Evolutionary conservation across 2,329 filamentous ascomycete species (phyloP).

Genomic region (Allantophomopsis lycopodina): DNA sequence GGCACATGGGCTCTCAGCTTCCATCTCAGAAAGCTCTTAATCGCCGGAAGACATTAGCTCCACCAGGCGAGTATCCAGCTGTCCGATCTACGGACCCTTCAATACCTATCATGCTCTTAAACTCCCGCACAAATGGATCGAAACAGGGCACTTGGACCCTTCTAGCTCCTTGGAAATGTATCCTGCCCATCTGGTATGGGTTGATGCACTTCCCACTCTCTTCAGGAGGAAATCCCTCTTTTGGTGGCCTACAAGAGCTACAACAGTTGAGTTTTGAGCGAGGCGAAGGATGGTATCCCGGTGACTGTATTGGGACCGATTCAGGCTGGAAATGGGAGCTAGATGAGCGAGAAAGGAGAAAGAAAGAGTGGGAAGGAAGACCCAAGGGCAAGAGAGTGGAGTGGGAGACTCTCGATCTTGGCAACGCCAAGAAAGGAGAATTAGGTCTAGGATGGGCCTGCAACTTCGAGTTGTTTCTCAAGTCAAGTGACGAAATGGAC

Average conservation of each 20-base stretch:
- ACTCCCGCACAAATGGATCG: constrained; percentile 34
- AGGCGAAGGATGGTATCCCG: constrained; percentile 70
- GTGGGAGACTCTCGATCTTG: constrained; percentile 63
- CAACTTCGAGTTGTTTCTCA: constrained; percentile 64
- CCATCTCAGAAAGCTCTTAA: constrained; percentile 74
- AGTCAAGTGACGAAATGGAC: constrained; percentile 5
- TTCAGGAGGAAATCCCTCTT: constrained; percentile 66
- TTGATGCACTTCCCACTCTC: constrained; percentile 72
- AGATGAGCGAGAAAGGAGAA: constrained; percentile 43
- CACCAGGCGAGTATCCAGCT: constrained; percentile 48
- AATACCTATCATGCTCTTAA: constrained; percentile 64
- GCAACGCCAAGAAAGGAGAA: constrained; percentile 64
- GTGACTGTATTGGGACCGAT: constrained; percentile 66
- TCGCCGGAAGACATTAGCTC: constrained; percentile 50
- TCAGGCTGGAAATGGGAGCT: constrained; percentile 71
- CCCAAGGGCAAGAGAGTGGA: constrained; percentile 42
- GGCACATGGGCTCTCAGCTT: constrained; percentile 49
- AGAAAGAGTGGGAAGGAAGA: constrained; percentile 56
- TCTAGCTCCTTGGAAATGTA: constrained; percentile 81
- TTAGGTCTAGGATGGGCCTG: constrained; percentile 71
- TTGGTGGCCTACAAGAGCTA: constrained; percentile 70
- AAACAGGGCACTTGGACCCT: constrained; percentile 66
- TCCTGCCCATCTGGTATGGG: constrained; percentile 73
- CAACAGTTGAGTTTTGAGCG: constrained; percentile 74
- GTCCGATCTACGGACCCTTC: constrained; percentile 48